Base-by-base conservation (phyloP, 345 rosid species). In the Rhodamnia argentea region DNA sequence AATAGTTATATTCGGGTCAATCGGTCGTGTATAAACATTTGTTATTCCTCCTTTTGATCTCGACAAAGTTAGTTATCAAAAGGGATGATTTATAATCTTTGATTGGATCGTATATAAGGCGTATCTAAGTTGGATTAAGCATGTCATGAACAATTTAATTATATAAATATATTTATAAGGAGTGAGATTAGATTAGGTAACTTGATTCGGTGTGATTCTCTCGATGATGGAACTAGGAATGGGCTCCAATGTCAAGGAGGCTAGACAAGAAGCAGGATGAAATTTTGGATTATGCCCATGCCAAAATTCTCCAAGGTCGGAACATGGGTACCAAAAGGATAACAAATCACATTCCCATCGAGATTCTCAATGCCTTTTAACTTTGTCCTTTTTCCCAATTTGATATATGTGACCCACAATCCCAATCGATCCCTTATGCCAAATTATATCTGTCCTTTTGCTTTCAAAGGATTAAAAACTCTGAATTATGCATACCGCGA, bases 1-100 rank as follows among this genome's bases (percentile, higher is more conserved):
- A 7, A 6, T n/a, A n/a, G 9, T 15, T 13, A n/a, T n/a, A 0
- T 62, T 7, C 0, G 3, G 8, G 16, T 23, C 11, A 29, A 7
- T 0, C 0, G 5, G 13, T 32, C 42, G 12, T 32, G 13, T 1
- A 10, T 32, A 8, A 8, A 0, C 24, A 64, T 29, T 15, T 4
- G 13, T 4, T 64, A 0, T 8, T 64, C 37, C 22, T 3, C 24
- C 47, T 10, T 70, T 70, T 18, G 24, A 70, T 70, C 78, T 32
- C 13, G 5, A 70, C 3, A 13, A 37, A 4, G 24, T 32, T 32
- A 18, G 78, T 10, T 70, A 10, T 70, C 78, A 18, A 1, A 32
- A 18, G 24, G 37, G 47, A 22, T 70, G 47, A 6, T 18, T 32
- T 32, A 9, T 32, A 5, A 5, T 70, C 12, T 32, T 32, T 9